These are phyloP conservation scores for Papiliotrema flavescens DNA, from an alignment of 1,284 basidiomycete genomes.

Conservation along the genomic window DNA sequence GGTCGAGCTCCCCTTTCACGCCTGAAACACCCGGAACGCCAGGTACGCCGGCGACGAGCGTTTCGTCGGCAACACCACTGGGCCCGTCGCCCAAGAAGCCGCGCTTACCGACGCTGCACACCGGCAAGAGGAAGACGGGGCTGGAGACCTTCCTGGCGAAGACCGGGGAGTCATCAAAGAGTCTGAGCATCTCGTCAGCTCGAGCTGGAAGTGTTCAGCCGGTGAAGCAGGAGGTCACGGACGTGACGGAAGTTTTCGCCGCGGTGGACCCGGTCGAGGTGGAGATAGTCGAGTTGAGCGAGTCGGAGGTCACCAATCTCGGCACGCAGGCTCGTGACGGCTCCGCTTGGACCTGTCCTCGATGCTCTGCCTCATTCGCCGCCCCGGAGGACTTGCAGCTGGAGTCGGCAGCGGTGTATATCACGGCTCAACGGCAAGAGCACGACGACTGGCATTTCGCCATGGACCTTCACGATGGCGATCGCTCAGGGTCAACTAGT, in stretches of 20 bases:
- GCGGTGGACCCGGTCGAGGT: not conserved
- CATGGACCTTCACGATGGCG: constrained; percentile 58
- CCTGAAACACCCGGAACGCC: not conserved
- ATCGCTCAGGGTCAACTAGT: not conserved
- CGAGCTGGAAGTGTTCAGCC: no score
- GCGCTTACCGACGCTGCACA: constrained; percentile 27
- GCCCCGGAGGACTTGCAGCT: constrained; percentile 4
- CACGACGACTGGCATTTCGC: constrained; percentile 87
- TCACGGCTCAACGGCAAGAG: constrained; percentile 60
- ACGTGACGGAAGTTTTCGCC: not conserved
- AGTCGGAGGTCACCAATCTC: no score
- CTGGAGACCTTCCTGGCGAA: constrained; percentile 31
- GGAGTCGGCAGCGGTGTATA: constrained; percentile 7
- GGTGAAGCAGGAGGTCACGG: not conserved
- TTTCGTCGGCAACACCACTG: not conserved
- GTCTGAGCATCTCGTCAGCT: not conserved
- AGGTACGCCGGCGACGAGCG: not conserved
- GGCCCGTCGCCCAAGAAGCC: constrained; percentile 24
- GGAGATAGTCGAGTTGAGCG: not conserved
- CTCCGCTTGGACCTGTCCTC: constrained; percentile 26
- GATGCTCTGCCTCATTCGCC: constrained; percentile 18
- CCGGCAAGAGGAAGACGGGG: constrained; percentile 24
- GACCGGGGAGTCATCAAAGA: constrained; percentile 14
- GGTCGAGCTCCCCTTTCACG: constrained; percentile 16
- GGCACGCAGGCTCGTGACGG: no score